Conservation (phyloP, 2,329 filamentous ascomycete genomes). For the Fusarium circinatum region DNA sequence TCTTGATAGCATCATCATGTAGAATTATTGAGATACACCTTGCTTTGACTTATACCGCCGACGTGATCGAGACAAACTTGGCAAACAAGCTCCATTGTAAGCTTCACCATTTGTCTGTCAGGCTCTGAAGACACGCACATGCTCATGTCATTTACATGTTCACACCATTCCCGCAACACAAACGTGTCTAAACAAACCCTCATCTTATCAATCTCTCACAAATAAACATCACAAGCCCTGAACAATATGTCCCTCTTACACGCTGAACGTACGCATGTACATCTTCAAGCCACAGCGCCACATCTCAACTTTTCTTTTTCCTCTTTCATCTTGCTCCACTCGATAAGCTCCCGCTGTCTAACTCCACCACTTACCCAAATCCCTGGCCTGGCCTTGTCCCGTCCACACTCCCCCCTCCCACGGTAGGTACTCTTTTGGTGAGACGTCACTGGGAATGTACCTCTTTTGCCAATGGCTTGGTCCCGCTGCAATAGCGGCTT, state of each 20-base stretch:
- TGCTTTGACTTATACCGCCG: neutral
- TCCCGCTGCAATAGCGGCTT: slow-evolving; percentile 41
- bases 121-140: neutral
- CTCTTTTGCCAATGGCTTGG: neutral
- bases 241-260: neutral
- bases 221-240: neutral
- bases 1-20: neutral
- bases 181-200: neutral
- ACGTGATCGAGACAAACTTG: neutral
- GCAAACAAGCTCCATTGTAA: neutral
- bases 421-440: slow-evolving; percentile 4
- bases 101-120: neutral
- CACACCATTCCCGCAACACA: too few species aligned
- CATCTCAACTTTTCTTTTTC: slow-evolving; percentile 5
- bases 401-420: slow-evolving; percentile 26
- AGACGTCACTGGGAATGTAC: slow-evolving; percentile 1
- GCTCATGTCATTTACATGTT: too few species aligned
- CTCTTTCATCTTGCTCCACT: slow-evolving; percentile 7
- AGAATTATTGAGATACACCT: too few species aligned
- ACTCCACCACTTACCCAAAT: slow-evolving; percentile 30
- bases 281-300: slow-evolving; percentile 27
- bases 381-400: slow-evolving; percentile 7
- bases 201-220: neutral
- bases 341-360: slow-evolving; percentile 29
- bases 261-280: neutral